Evolutionary conservation across 2,329 filamentous ascomycete species (phyloP).

Genomic region (Fonsecaea erecta): DNA sequence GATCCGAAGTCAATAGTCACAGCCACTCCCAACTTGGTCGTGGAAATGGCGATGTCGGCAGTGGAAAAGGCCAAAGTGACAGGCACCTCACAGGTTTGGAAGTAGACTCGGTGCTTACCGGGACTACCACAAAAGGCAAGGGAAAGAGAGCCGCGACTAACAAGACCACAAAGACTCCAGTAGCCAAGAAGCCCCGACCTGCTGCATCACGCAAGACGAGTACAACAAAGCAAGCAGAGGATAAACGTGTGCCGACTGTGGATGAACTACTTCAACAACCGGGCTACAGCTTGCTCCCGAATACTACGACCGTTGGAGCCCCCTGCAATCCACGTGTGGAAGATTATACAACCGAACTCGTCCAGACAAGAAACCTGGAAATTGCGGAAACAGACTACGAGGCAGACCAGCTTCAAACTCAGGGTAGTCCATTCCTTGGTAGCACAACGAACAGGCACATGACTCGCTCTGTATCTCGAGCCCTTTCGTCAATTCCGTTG

Average conservation of each 20-base stretch:
- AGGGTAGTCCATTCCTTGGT: constrained; percentile 12
- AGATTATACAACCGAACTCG: not conserved
- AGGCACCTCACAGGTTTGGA: not conserved
- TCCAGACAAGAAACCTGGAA: constrained; percentile 10
- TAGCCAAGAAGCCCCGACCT: constrained; percentile 26
- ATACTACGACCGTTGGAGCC: not conserved
- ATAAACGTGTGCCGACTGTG: constrained; percentile 25
- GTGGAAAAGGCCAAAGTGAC: not conserved
- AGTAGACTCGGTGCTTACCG: not conserved
- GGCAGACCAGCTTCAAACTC: not conserved
- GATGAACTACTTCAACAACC: constrained; percentile 29
- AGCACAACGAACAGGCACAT: constrained; percentile 2
- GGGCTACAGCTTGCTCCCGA: constrained; percentile 7
- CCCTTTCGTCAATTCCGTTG: not conserved
- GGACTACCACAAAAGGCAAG: constrained; percentile 13
- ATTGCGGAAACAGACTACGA: constrained; percentile 19
- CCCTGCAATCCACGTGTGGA: not conserved
- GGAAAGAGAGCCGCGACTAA: constrained; percentile 21
- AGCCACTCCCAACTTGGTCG: not conserved
- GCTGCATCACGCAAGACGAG: constrained; percentile 17
- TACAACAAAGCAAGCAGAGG: constrained; percentile 10
- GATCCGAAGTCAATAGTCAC: not conserved
- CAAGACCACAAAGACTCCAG: constrained; percentile 15
- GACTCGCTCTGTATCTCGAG: constrained; percentile 16
- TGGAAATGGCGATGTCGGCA: not conserved